A percentile compares a stretch with the other conserved stretches of the same genome.
Conservation (phyloP, 208 protist species). For the Angomonas deanei region DNA sequence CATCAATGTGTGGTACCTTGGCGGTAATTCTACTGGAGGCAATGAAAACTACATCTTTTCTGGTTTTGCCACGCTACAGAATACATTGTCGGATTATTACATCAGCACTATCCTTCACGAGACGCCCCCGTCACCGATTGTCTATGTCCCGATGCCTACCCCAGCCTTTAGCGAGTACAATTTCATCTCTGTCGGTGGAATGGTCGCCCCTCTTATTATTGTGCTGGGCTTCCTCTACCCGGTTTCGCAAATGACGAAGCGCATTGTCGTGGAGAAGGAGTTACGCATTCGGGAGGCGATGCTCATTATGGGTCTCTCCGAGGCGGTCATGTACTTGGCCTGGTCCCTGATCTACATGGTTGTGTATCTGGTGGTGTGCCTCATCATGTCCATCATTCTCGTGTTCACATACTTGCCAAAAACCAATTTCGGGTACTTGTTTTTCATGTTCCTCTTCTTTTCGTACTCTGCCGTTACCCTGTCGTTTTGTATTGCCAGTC, state of each 20-base stretch:
- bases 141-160: constrained; percentile 38
- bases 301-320: constrained; percentile 80
- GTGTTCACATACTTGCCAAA: constrained; percentile 35
- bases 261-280: constrained; percentile 84
- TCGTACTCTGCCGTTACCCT: constrained; percentile 41
- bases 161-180: constrained; percentile 16
- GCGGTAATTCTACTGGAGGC: constrained; percentile 10
- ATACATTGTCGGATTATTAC: constrained; percentile 32
- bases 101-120: constrained; percentile 8
- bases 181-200: constrained; percentile 25
- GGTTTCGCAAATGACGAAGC: constrained; percentile 69
- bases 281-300: constrained; percentile 74
- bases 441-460: constrained; percentile 55
- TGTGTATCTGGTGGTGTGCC: constrained; percentile 35
- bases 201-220: constrained; percentile 59
- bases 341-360: constrained; percentile 62
- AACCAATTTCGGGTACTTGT: constrained; percentile 30
- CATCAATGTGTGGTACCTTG: constrained; percentile 18
- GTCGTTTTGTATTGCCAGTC: constrained; percentile 41
- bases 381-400: constrained; percentile 56
- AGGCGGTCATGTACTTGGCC: constrained; percentile 47
- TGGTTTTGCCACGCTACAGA: constrained; percentile 54
- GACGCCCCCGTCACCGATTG: constrained; percentile 7
- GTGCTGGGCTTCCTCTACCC: constrained; percentile 75
- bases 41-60: constrained; percentile 33